Conservation (phyloP, 1,284 basidiomycete species). For the Apiotrichum gamsii region DNA sequence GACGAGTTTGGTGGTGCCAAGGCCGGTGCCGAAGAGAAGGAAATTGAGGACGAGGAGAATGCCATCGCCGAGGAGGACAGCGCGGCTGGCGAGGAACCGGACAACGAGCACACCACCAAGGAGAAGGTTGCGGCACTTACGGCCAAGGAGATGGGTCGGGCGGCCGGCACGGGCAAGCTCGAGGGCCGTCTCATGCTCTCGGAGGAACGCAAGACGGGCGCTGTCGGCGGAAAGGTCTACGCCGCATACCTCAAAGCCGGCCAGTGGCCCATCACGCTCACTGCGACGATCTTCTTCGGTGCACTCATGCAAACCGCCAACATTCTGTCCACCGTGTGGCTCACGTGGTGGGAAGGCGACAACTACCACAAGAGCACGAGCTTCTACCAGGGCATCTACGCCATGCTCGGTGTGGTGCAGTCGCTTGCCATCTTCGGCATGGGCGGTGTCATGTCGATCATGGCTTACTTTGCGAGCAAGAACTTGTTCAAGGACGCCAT, state of each 20-base stretch:
- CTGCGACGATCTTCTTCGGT: constrained; percentile 56
- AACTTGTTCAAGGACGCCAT: constrained; percentile 57
- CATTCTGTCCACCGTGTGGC: constrained; percentile 49
- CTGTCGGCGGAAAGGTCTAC: constrained; percentile 61
- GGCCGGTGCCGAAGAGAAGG: constrained; percentile 49
- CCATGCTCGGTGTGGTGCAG: constrained; percentile 52
- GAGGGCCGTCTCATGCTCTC: constrained; percentile 48
- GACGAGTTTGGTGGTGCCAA: constrained; percentile 57
- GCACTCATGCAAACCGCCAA: constrained; percentile 54
- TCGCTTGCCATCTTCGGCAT: constrained; percentile 62
- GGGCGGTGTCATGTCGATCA: constrained; percentile 54
- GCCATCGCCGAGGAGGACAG: constrained; percentile 32
- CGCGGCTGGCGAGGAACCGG: constrained; percentile 11
- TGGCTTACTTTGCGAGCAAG: constrained; percentile 57
- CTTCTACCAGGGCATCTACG: constrained; percentile 69
- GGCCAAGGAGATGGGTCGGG: constrained; percentile 46
- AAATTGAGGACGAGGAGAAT: constrained; percentile 45
- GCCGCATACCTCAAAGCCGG: constrained; percentile 62
- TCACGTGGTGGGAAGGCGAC: constrained; percentile 68
- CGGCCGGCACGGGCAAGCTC: constrained; percentile 58
- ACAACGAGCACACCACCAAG: not conserved
- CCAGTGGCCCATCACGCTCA: constrained; percentile 55
- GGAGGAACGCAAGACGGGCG: constrained; percentile 56
- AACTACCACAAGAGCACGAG: constrained; percentile 32
- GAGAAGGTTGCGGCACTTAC: constrained; percentile 16